Base-by-base conservation (phyloP, 768 basidiomycete genomes). In the Trametes gibbosa region DNA sequence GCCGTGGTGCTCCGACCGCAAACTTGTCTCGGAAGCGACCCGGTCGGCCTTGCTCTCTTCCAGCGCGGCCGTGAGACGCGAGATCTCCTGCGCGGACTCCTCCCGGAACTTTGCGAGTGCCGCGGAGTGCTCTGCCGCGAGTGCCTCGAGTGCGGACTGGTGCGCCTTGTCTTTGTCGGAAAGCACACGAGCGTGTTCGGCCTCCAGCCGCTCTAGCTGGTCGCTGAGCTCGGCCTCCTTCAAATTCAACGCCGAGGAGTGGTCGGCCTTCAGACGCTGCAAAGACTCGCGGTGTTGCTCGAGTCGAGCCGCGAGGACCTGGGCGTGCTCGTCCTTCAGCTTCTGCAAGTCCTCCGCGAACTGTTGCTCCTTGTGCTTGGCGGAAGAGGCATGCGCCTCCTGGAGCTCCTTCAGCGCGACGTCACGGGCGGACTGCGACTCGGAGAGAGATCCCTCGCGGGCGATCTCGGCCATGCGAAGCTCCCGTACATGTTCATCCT, bases 381-480 rank as follows among this genome's bases (percentile, higher is more conserved):
- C 79, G 13, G 85, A 85, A 12, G 84, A 79, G 0, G 81, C 74
- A 64, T 93, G 89, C 65, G 89, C 90, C 17, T 87, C 85, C 66
- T 88, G 87, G 25, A 94, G 78, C 27, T 80, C 81, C 53, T 84
- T 75, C 53, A 95, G 71, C 24, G 84, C 83, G 9, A 79, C 59
- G 42, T 81, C 80, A 56, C 84, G 84, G 41, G 87, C 78, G 13
- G 86, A 85, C 69, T 91, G 78, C 5, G 90, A 89, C 68, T 89
- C 89, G 8, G 86, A 82, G 25, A 93, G 74, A 2, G 84, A 82
- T 32, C 89, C 90, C 62, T 92, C 83, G 23, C 83, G 83, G 24
- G 88, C 78, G 59, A 91, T 86, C 70, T 95, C 89, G 1, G 81
- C 77, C 78, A 90, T 83, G 48, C 87, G 82, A 35, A 93, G 73